Evolutionary conservation across 805 yeast genomes (phyloP).

Genomic region (Tetrapisispora taiwanensis): DNA sequence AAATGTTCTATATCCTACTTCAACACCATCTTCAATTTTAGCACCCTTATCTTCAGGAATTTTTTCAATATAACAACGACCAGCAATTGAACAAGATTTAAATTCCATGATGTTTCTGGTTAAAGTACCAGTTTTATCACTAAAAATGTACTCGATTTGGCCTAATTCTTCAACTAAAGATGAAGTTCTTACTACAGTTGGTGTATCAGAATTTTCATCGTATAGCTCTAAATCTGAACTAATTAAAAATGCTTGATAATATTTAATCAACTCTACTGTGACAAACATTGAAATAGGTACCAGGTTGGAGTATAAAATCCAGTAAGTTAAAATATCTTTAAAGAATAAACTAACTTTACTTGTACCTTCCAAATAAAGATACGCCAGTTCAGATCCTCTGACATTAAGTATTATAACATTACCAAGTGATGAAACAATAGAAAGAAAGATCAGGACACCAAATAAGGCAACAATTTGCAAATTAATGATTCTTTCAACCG

Average conservation of each 20-base stretch:
- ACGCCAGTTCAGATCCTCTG: slow-evolving; percentile 42
- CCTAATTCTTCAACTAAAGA: slow-evolving; percentile 95
- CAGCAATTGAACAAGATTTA: slow-evolving; percentile 87
- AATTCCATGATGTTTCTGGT: slow-evolving; percentile 96
- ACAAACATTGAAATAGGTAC: slow-evolving; percentile 97
- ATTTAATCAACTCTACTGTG: slow-evolving; percentile 91
- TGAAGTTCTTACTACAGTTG: slow-evolving; percentile 90
- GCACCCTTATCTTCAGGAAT: slow-evolving; percentile 87
- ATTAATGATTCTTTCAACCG: slow-evolving; percentile 91
- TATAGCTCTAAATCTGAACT: slow-evolving; percentile 93
- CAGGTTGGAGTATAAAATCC: slow-evolving; percentile 92
- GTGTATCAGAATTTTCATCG: slow-evolving; percentile 78
- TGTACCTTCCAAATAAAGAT: slow-evolving; percentile 58
- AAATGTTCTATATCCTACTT: slow-evolving; percentile 67
- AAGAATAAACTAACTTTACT: slow-evolving; percentile 66
- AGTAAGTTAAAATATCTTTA: slow-evolving; percentile 78
- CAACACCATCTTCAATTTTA: slow-evolving; percentile 65
- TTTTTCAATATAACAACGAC: slow-evolving; percentile 74
- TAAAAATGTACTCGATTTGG: slow-evolving; percentile 89
- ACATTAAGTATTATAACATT: slow-evolving; percentile 64
- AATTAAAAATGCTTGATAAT: slow-evolving; percentile 88
- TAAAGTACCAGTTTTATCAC: slow-evolving; percentile 95
- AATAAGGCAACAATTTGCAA: slow-evolving; percentile 84
- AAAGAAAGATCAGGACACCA: slow-evolving; percentile 60
- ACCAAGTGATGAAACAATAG: slow-evolving; percentile 79